Conservation (phyloP, 768 basidiomycete species). For the Calvatia gigantea region DNA sequence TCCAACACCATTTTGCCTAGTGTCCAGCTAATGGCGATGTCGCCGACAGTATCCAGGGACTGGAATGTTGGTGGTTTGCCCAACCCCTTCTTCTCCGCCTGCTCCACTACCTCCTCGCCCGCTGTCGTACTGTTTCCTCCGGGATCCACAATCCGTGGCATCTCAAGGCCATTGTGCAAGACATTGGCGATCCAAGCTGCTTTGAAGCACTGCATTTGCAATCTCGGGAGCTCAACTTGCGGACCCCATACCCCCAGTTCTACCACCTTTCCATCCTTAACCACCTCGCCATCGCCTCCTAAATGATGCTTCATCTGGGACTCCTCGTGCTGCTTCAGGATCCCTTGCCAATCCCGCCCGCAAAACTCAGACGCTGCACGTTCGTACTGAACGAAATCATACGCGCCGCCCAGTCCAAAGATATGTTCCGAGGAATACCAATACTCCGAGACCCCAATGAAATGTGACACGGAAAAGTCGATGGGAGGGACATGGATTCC, state of each 20-base stretch:
- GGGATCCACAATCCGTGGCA: conserved; percentile 86
- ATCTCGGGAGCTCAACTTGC: conserved; percentile 74
- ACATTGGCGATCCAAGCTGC: conserved; percentile 98
- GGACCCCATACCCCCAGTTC: conserved; percentile 66
- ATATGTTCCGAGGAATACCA: conserved; percentile 99
- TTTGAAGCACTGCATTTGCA: conserved; percentile 99
- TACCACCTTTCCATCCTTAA: conserved; percentile 56
- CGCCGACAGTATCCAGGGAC: conserved; percentile 86
- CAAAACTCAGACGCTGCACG: conserved; percentile 89
- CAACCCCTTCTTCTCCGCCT: conserved; percentile 82
- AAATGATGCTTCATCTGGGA: conserved; percentile 42
- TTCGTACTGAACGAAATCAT: conserved; percentile 96
- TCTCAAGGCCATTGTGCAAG: conserved; percentile 91
- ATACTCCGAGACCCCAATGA: conserved; percentile 97
- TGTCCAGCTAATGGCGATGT: conserved; percentile 96
- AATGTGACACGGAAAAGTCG: conserved; percentile 89
- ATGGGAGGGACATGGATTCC: conserved; percentile 92
- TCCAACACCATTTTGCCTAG: conserved; percentile 99
- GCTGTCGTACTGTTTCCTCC: conserved; percentile 74
- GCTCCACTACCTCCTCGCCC: conserved; percentile 65
- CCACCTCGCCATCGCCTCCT: conserved; percentile 65
- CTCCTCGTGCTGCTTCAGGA: conserved; percentile 65
- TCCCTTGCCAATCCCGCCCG: conserved; percentile 69
- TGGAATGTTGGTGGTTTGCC: conserved; percentile 79
- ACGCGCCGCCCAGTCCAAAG: conserved; percentile 90